These are phyloP conservation scores for Thielaviopsis cerberus DNA, from an alignment of 2,329 filamentous ascomycete species.

Conservation along the genomic window DNA sequence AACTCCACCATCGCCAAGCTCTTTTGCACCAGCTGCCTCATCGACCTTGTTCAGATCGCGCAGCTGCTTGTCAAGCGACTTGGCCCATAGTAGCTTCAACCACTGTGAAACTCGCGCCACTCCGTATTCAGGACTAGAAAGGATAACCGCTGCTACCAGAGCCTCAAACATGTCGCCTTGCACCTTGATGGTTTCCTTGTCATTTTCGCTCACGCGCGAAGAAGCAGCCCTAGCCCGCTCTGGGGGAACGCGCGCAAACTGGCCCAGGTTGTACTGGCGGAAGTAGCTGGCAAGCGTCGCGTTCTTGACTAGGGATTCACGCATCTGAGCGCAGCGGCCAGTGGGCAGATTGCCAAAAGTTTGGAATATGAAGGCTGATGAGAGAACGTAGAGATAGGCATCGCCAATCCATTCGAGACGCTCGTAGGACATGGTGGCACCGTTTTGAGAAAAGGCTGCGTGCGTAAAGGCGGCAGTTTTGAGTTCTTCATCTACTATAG, in stretches of 20 bases:
- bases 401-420: conserved; percentile 79
- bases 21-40: conserved; percentile 18
- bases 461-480: conserved; percentile 51
- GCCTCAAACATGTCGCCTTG: conserved; percentile 80
- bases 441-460: conserved; percentile 23
- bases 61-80: conserved; percentile 39
- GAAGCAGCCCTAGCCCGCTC: conserved; percentile 8
- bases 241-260: conserved; percentile 38
- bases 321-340: conserved; percentile 54
- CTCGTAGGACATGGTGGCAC: conserved; percentile 45
- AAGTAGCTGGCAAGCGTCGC: conserved; percentile 55
- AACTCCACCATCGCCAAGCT: conserved; percentile 13
- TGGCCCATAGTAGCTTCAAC: conserved; percentile 59
- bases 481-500: conserved; percentile 41
- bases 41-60: conserved; percentile 13
- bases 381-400: conserved; percentile 61
- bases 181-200: conserved; percentile 48
- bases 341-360: conserved; percentile 47
- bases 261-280: conserved; percentile 49
- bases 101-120: conserved; percentile 44
- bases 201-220: conserved; percentile 23
- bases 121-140: conserved; percentile 46
- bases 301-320: conserved; percentile 68
- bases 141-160: conserved; percentile 62
- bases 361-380: conserved; percentile 55